phyloP scores from a whole-genome alignment of 192 early-diverging fungal genomes.

The Gamsiella multidivaricata region DNA sequence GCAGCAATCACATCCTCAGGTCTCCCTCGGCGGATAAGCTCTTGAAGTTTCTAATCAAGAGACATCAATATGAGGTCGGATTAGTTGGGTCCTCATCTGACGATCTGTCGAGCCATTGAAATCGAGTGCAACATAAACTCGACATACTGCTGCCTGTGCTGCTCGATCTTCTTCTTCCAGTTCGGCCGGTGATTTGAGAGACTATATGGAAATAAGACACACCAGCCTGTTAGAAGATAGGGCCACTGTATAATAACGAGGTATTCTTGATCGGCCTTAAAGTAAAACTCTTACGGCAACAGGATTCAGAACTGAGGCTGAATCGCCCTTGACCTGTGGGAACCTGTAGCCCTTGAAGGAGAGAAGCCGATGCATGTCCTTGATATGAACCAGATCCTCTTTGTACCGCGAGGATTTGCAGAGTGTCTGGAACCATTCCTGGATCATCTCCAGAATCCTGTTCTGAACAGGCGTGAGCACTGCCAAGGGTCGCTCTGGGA shows the following conservation, averaged over 20 bases:
- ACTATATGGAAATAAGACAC: slow-evolving; percentile 13
- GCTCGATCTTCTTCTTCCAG: slow-evolving; percentile 93
- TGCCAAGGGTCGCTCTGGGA: slow-evolving; percentile 89
- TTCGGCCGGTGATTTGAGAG: slow-evolving; percentile 92
- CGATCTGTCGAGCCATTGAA: too few relatives aligned
- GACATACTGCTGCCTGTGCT: slow-evolving; percentile 78
- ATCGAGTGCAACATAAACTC: slow-evolving; percentile 4
- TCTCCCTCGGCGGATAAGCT: slow-evolving; percentile 91
- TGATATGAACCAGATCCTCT: slow-evolving; percentile 93
- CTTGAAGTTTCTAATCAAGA: slow-evolving; percentile 84
- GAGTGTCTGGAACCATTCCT: slow-evolving; percentile 94
- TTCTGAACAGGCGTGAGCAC: slow-evolving; percentile 78
- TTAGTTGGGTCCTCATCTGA: too few relatives aligned
- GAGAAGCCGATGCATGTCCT: slow-evolving; percentile 94
- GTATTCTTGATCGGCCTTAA: too few relatives aligned
- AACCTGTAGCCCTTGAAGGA: slow-evolving; percentile 89
- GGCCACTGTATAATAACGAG: neutral
- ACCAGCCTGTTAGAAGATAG: neutral
- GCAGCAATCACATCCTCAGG: slow-evolving; percentile 94
- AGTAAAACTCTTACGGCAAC: slow-evolving; percentile 56
- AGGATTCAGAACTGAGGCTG: slow-evolving; percentile 73
- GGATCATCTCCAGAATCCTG: slow-evolving; percentile 91
- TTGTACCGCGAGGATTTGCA: slow-evolving; percentile 89
- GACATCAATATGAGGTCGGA: neutral
- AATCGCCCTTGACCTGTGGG: slow-evolving; percentile 72